These are phyloP conservation scores for Cryptococcus amylolentus DNA, from an alignment of 1,284 basidiomycete species.

Conservation along the genomic window DNA sequence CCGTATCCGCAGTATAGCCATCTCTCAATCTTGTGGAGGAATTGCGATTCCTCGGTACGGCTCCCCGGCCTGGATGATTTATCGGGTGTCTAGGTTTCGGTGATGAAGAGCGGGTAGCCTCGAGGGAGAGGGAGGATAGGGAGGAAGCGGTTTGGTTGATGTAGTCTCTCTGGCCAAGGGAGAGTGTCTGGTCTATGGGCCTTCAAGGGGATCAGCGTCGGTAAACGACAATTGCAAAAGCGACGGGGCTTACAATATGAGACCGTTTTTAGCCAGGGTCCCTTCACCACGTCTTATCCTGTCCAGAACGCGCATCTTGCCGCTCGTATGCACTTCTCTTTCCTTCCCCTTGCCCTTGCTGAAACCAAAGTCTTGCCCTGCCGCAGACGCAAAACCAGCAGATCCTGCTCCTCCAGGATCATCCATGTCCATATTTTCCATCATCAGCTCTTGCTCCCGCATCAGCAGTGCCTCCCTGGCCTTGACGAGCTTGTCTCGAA, in stretches of 20 bases:
- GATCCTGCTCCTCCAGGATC: slow-evolving; percentile 8
- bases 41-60: slow-evolving; percentile 3
- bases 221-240: neutral
- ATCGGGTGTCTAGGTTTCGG: slow-evolving; percentile 9
- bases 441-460: slow-evolving; percentile 38
- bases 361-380: slow-evolving; percentile 2
- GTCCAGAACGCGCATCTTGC: slow-evolving; percentile 36
- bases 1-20: neutral
- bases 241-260: slow-evolving; percentile 33
- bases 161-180: slow-evolving; percentile 36
- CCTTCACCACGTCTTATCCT: slow-evolving; percentile 30
- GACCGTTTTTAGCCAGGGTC: slow-evolving; percentile 15
- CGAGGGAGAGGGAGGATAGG: slow-evolving; percentile 22
- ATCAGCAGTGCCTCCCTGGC: slow-evolving; percentile 30
- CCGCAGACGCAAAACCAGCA: neutral
- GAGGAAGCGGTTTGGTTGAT: slow-evolving; percentile 31
- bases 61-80: neutral
- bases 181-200: slow-evolving; percentile 31
- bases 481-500: slow-evolving; percentile 30
- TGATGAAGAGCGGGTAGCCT: slow-evolving; percentile 11
- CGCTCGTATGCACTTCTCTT: slow-evolving; percentile 16
- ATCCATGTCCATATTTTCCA: slow-evolving; percentile 5
- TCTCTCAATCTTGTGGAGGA: neutral
- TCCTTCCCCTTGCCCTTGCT: slow-evolving; percentile 5
- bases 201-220: slow-evolving; percentile 11